Evolutionary conservation across 257 asterid genomes (phyloP).

Genomic region (Paraleonurus japonicus): DNA sequence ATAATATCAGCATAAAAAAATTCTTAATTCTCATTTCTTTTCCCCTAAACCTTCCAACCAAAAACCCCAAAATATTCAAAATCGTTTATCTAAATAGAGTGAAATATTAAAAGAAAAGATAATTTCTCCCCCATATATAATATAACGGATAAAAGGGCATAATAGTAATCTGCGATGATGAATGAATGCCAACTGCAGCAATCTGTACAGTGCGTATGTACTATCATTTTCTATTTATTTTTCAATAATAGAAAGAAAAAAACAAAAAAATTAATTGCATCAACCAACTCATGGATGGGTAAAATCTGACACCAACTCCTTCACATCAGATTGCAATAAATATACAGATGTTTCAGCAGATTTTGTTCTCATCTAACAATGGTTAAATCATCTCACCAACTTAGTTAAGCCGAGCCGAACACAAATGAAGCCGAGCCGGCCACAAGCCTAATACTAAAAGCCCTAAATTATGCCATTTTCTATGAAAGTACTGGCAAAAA

Average conservation of each 20-base stretch:
- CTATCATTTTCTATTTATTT: conserved; percentile 19
- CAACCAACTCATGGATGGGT: conserved; percentile 33
- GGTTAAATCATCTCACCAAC: conserved; percentile 4
- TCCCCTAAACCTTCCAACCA: too few species aligned
- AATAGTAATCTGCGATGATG: conserved; percentile 15
- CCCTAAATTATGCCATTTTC: conserved; percentile 31
- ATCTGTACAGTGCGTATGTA: conserved; percentile 28
- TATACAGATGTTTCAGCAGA: conserved; percentile 33
- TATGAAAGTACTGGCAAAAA: conserved; percentile 12
- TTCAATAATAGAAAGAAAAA: not conserved
- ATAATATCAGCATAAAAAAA: too few species aligned
- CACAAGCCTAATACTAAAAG: conserved; percentile 27
- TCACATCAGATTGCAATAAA: conserved; percentile 35
- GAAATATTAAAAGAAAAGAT: too few species aligned
- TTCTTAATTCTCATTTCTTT: too few species aligned
- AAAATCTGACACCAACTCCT: conserved; percentile 38
- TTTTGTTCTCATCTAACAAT: conserved; percentile 25
- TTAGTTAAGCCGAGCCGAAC: conserved; percentile 23
- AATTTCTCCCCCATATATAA: not conserved
- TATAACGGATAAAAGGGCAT: conserved; percentile 18
- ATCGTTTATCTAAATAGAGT: too few species aligned
- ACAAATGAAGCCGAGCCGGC: conserved; percentile 16
- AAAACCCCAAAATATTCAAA: too few species aligned
- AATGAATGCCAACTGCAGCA: conserved; percentile 27
- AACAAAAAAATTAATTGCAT: conserved; percentile 23